Evolutionary conservation across 805 yeast genomes (phyloP), one percentile per base, ranked within the genome.

Genomic region (Kluyveromyces dobzhanskii): DNA sequence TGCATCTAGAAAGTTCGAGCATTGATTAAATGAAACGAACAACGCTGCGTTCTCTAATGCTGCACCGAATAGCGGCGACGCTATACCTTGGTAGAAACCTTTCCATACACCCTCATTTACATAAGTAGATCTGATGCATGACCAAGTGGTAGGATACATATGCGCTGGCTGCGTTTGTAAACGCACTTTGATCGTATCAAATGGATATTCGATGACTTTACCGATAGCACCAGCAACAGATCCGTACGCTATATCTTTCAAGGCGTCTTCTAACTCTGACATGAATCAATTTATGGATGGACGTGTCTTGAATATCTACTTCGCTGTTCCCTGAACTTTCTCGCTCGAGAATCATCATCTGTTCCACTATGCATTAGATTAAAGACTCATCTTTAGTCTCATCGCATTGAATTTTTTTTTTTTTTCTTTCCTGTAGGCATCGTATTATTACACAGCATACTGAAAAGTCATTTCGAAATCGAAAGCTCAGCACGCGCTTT

Each of bases 171-270:
- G 92, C 1, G 86, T 75, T 54, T 82, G 90, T 23, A 90, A 67
- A 42, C 96, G 69, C 3, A 88, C 97, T 60, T 88, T 88, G 32
- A 87, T 72, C 0, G 97, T 90, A 53, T 88, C 97, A 48, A 88
- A 86, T 0, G 97, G 97, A 51, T 79, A 88, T 59, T 88, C 97
- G 11, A 88, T 73, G 23, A 82, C 50, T 56, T 88, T 90, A 1
- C 95, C 96, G 3, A 77, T 59, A 40, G 85, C 80, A 12, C 97
- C 97, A 1, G 96, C 69, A 8, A 65, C 56, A 4, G 68, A 66
- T 11, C 70, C 69, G 45, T 53, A 58, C 4, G 61, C 33, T 12
- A 65, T 55, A 39, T 65, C 69, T 25, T 53, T 53, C 17, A 61
- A 37, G 6, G 66, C 63, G 3, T 46, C 52, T 14, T 43, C 42